Conservation (phyloP, 768 basidiomycete genomes). For the Termitomyces eurrhizus region DNA sequence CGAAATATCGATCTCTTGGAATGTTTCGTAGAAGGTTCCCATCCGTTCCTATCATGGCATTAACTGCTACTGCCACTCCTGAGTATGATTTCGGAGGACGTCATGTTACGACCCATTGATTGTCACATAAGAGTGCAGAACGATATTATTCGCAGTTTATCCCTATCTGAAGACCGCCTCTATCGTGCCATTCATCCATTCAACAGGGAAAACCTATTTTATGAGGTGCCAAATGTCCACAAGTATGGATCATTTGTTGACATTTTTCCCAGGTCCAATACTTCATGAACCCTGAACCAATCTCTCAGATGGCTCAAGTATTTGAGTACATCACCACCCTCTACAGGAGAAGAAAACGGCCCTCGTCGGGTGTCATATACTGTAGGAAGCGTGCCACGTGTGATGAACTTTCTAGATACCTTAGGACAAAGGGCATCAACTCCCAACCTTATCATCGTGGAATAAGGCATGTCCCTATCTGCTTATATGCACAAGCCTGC, state of each 20-base stretch:
- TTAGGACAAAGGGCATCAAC: conserved; percentile 64
- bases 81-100: conserved; percentile 33
- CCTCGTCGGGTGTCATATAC: conserved; percentile 75
- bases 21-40: conserved; percentile 63
- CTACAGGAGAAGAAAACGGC: conserved; percentile 51
- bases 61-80: conserved; percentile 80
- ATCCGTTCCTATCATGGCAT: conserved; percentile 79
- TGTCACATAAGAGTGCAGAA: conserved; percentile 53
- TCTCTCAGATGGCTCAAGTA: conserved; percentile 60
- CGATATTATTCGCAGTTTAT: conserved; percentile 68
- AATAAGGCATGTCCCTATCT: conserved; percentile 38
- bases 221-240: conserved; percentile 51
- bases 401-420: conserved; percentile 58
- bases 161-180: conserved; percentile 52
- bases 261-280: conserved; percentile 56
- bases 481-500: not conserved
- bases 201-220: conserved; percentile 76
- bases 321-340: conserved; percentile 62
- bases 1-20: conserved; percentile 70
- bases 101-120: not conserved
- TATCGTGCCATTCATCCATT: conserved; percentile 73
- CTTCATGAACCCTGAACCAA: conserved; percentile 45
- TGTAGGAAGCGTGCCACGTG: conserved; percentile 68
- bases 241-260: not conserved
- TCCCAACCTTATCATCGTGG: conserved; percentile 76